Conservation (phyloP, 306 rosid genomes). For the Cicer chorassanicum region DNA sequence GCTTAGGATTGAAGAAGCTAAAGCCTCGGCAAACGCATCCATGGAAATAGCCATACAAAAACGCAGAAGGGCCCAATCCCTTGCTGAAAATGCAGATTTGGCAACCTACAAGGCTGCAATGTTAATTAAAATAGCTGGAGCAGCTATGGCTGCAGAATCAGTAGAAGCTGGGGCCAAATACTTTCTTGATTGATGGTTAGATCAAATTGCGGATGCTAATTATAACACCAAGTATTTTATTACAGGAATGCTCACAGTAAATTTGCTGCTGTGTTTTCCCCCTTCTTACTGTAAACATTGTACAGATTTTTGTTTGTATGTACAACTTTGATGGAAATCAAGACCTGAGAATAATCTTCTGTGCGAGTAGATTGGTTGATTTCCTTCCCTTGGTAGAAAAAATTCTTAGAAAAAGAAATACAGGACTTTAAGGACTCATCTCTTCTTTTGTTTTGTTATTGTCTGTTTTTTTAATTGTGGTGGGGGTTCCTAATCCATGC, state of each 20-base stretch:
- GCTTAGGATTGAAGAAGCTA: slow-evolving; percentile 61
- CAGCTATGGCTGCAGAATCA: slow-evolving; percentile 59
- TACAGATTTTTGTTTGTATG: slow-evolving; percentile 68
- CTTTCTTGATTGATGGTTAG: slow-evolving; percentile 66
- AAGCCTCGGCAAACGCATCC: slow-evolving; percentile 54
- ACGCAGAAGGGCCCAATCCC: slow-evolving; percentile 74
- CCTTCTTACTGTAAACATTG: slow-evolving; percentile 57
- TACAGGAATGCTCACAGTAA: slow-evolving; percentile 36
- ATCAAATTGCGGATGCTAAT: slow-evolving; percentile 43
- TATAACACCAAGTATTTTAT: slow-evolving; percentile 39
- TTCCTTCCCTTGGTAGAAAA: slow-evolving; percentile 39
- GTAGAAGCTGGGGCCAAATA: slow-evolving; percentile 52
- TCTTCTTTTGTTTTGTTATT: not conserved
- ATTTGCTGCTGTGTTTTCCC: slow-evolving; percentile 17
- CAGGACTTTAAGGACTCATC: slow-evolving; percentile 31
- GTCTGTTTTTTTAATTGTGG: not conserved
- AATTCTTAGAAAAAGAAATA: slow-evolving; percentile 39
- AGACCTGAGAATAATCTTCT: slow-evolving; percentile 57
- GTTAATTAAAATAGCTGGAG: slow-evolving; percentile 76
- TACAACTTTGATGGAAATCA: slow-evolving; percentile 61
- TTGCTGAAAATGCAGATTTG: slow-evolving; percentile 83
- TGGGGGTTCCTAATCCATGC: not conserved
- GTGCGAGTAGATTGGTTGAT: slow-evolving; percentile 49
- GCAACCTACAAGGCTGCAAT: slow-evolving; percentile 73
- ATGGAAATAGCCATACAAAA: slow-evolving; percentile 64